These are phyloP conservation scores for Chlorella sp. DNA, from an alignment of 139 green algal species.

Conservation along the genomic window DNA sequence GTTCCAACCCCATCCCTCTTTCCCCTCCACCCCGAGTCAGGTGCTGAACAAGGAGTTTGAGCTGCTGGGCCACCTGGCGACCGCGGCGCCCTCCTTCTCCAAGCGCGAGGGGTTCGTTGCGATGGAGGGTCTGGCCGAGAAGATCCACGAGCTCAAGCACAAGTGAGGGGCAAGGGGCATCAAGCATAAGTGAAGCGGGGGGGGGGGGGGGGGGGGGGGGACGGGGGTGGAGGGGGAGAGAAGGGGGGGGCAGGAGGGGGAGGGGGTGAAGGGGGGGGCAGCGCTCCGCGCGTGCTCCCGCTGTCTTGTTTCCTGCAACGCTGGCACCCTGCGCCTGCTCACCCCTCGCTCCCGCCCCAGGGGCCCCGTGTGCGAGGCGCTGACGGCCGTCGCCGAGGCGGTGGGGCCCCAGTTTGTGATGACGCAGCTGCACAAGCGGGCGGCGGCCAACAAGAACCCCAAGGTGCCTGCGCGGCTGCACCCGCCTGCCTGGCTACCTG, in stretches of 20 bases:
- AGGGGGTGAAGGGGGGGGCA: too few species aligned
- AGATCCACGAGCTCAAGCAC: constrained; percentile 56
- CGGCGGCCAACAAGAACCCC: constrained; percentile 90
- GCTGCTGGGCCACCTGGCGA: constrained; percentile 59
- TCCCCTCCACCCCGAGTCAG: constrained; percentile 31
- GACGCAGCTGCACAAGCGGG: constrained; percentile 79
- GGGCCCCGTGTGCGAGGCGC: constrained; percentile 46
- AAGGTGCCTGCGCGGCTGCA: too few species aligned
- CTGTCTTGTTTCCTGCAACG: neutral
- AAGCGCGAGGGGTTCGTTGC: constrained; percentile 64
- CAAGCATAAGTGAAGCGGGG: too few species aligned
- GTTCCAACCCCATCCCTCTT: neutral
- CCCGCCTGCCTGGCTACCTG: too few species aligned
- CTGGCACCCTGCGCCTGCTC: neutral
- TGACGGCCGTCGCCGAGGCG: constrained; percentile 76
- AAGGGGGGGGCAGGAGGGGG: neutral
- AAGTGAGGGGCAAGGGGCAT: constrained; percentile 25
- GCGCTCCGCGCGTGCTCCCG: too few species aligned
- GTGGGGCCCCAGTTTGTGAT: constrained; percentile 87
- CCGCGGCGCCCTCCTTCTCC: constrained; percentile 40
- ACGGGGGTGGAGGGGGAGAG: too few species aligned
- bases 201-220: too few species aligned
- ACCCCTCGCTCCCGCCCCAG: constrained; percentile 20
- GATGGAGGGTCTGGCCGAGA: constrained; percentile 77
- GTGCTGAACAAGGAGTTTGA: constrained; percentile 91